Conservation (phyloP, 164 flowering plant species). For the Magnolia changhungtana region DNA sequence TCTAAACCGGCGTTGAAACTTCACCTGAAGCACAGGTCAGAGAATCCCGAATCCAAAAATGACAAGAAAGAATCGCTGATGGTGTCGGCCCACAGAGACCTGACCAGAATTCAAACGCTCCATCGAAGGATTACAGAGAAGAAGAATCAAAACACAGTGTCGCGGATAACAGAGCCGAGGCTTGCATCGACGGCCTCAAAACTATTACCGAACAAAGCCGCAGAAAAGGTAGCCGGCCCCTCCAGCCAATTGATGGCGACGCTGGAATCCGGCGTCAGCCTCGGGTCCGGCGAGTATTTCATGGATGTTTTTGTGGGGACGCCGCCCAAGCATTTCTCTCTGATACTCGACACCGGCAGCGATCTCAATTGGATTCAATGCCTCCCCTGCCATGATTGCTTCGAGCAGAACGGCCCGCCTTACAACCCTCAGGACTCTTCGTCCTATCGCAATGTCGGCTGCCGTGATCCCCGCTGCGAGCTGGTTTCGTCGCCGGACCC, state of each 20-base stretch:
- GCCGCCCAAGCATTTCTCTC: constrained; percentile 82
- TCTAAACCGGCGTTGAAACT: constrained; percentile 36
- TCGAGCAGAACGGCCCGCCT: constrained; percentile 71
- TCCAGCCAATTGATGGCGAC: constrained; percentile 61
- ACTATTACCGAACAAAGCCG: constrained; percentile 19
- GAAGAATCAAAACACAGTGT: constrained; percentile 47
- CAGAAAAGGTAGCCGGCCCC: background rate
- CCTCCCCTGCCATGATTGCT: constrained; percentile 79
- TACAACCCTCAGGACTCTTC: constrained; percentile 65
- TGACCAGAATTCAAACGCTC: constrained; percentile 56
- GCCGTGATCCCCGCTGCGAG: constrained; percentile 62
- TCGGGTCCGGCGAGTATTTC: constrained; percentile 95
- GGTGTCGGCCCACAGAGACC: constrained; percentile 43
- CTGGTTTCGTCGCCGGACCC: constrained; percentile 83
- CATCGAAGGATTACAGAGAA: constrained; percentile 48
- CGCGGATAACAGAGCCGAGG: constrained; percentile 23
- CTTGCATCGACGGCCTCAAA: constrained; percentile 20
- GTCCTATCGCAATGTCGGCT: constrained; percentile 52
- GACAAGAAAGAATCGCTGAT: constrained; percentile 31
- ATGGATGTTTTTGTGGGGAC: constrained; percentile 94
- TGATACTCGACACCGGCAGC: constrained; percentile 94
- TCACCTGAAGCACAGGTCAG: constrained; percentile 40
- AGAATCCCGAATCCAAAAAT: constrained; percentile 3
- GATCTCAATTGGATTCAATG: constrained; percentile 98
- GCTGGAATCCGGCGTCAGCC: constrained; percentile 77